A percentile compares a stretch with the other conserved stretches of the same genome.
Evolutionary conservation across 2,329 filamentous ascomycete genomes (phyloP).

Genomic region (Epichloe elymi): DNA sequence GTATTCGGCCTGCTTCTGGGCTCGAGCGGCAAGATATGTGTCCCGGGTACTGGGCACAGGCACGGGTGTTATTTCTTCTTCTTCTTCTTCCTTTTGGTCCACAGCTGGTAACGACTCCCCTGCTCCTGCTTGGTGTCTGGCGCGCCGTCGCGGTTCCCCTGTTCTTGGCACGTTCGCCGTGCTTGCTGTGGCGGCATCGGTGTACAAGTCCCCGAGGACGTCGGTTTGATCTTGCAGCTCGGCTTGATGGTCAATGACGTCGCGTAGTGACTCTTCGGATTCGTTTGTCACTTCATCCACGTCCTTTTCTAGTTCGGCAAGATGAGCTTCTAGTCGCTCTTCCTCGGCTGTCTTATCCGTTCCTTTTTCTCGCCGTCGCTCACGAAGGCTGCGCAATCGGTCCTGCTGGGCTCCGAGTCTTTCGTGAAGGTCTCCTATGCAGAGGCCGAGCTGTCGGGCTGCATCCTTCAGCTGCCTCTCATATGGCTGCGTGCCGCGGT

Average conservation of each 20-base stretch:
- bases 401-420: constrained; percentile 23
- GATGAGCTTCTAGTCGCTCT: constrained; percentile 24
- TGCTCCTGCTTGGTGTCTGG: constrained; percentile 6
- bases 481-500: constrained; percentile 28
- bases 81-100: constrained; percentile 7
- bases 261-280: constrained; percentile 33
- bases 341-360: constrained; percentile 23
- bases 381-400: constrained; percentile 17
- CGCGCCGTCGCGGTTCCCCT: constrained; percentile 5
- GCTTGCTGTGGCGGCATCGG: constrained; percentile 11
- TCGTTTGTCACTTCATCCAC: constrained; percentile 30
- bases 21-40: constrained; percentile 23
- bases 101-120: background rate
- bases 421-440: constrained; percentile 38
- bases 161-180: constrained; percentile 6
- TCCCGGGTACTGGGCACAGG: constrained; percentile 15
- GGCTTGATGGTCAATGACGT: constrained; percentile 34
- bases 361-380: constrained; percentile 25
- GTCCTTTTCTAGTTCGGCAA: constrained; percentile 24
- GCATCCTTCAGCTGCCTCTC: constrained; percentile 33
- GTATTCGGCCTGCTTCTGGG: constrained; percentile 29
- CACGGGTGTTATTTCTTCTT: constrained; percentile 12
- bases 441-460: constrained; percentile 28
- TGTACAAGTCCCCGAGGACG: constrained; percentile 24
- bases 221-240: constrained; percentile 35